Base-by-base conservation (phyloP, 1,284 basidiomycete species). In the Stygiomarasmius scandens region DNA sequence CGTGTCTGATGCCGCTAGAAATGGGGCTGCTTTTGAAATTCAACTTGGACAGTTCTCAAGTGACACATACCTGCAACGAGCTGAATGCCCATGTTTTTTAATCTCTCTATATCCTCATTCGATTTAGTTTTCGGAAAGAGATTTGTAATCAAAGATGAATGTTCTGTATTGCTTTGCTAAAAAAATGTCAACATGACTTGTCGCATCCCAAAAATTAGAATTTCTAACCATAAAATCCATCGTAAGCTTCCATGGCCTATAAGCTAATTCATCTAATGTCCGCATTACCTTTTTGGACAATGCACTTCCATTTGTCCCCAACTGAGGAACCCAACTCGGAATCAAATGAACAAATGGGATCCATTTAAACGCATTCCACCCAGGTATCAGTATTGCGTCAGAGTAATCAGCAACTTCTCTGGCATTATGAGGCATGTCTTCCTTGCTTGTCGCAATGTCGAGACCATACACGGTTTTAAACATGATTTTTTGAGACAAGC, bases 271-370 rank as follows among this genome's bases (percentile, higher is more conserved):
- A 9, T n/a, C n/a, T n/a, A n/a, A n/a, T n/a, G n/a, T n/a, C n/a
- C n/a, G n/a, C n/a, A n/a, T n/a, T n/a, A n/a, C n/a, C n/a, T n/a
- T n/a, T n/a, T n/a, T n/a, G n/a, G n/a, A n/a, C 5, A 16, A 19
- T 9, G 8, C 4, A 9, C 16, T 41, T 5, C 4, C 38, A n/a
- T n/a, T 16, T 16, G 16, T 12, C 6, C 6, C 16, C 11, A 4
- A 4, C 6, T 41, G 38, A 22, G 58, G 52, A 5, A 70, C 63
- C 71, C 72, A 73, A 52, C 47, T 58, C 8, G 61, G 49, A 1
- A 69, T 67, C 47, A 72, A 71, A 0, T 64, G 65, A 48, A 69
- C 63, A 41, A 69, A 54, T 8, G 64, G 61, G 46, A 67, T 64
- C 41, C 61, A 63, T n/a, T 41, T 41, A 16, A 41, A 41, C 41